These are phyloP conservation scores for Aspergillus spinulosporus DNA, from an alignment of 2,329 filamentous ascomycete genomes.

Conservation along the genomic window DNA sequence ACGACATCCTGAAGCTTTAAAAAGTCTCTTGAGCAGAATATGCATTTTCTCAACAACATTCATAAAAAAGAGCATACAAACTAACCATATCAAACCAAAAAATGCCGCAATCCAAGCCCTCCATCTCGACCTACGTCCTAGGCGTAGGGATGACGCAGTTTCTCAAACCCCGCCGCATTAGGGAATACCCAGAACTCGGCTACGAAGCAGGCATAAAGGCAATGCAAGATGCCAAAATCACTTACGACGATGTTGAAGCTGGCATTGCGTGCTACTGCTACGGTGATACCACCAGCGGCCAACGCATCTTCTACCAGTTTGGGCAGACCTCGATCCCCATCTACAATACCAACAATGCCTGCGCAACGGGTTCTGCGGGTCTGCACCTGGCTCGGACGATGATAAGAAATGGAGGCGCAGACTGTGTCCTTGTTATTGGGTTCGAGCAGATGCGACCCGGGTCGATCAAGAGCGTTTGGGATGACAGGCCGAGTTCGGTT, in stretches of 20 bases:
- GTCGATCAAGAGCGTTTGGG: slow-evolving; percentile 78
- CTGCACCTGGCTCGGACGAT: slow-evolving; percentile 79
- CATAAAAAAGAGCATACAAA: not conserved
- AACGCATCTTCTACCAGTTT: slow-evolving; percentile 98
- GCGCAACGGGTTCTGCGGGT: slow-evolving; percentile 88
- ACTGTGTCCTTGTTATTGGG: slow-evolving; percentile 87
- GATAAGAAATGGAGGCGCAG: slow-evolving; percentile 75
- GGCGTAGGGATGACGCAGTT: slow-evolving; percentile 99
- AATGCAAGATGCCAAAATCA: slow-evolving; percentile 74
- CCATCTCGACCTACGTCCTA: slow-evolving; percentile 72
- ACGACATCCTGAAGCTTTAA: not conserved
- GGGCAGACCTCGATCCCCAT: slow-evolving; percentile 96
- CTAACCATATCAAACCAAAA: not conserved
- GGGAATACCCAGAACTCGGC: slow-evolving; percentile 91
- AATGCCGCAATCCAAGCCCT: slow-evolving; percentile 6
- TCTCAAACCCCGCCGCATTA: slow-evolving; percentile 91
- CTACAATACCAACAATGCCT: slow-evolving; percentile 99
- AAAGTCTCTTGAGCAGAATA: not conserved
- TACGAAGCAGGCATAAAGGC: slow-evolving; percentile 91
- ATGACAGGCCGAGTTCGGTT: slow-evolving; percentile 78
- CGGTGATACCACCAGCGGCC: slow-evolving; percentile 89
- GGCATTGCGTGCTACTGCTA: slow-evolving; percentile 97
- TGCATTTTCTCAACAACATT: too few species aligned
- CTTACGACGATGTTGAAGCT: slow-evolving; percentile 93
- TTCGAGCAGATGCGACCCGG: slow-evolving; percentile 99